Conservation (phyloP, 2,329 filamentous ascomycete species). For the Botrytis cinerea region DNA sequence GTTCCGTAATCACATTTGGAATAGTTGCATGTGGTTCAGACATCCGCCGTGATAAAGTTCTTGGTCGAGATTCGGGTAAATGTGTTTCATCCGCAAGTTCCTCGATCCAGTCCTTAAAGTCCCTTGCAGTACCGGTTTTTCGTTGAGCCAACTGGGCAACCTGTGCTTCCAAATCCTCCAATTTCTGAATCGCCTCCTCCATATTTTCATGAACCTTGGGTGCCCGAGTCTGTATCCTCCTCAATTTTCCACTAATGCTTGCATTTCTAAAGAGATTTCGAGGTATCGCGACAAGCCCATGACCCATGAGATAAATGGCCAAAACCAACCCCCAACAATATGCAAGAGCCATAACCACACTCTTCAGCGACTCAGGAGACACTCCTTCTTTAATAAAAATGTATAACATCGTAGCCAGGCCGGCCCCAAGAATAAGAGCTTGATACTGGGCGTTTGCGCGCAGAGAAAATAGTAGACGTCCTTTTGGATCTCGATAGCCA, state of each 20-base stretch:
- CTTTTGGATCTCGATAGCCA: conserved; percentile 84
- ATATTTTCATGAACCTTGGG: conserved; percentile 84
- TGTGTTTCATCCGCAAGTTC: conserved; percentile 80
- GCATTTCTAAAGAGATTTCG: conserved; percentile 77
- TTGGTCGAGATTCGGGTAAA: conserved; percentile 62
- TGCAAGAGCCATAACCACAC: conserved; percentile 85
- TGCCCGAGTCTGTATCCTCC: conserved; percentile 74
- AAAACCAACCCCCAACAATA: conserved; percentile 92
- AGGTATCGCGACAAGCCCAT: conserved; percentile 90
- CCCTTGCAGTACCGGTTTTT: conserved; percentile 73
- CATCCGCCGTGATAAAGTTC: conserved; percentile 46
- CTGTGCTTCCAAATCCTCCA: conserved; percentile 81
- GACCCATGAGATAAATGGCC: conserved; percentile 96
- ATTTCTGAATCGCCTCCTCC: conserved; percentile 75
- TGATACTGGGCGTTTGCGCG: conserved; percentile 89
- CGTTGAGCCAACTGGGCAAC: conserved; percentile 76
- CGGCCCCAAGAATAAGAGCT: conserved; percentile 71
- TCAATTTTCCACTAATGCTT: conserved; percentile 71
- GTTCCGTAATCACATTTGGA: conserved; percentile 85
- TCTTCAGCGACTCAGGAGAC: conserved; percentile 72
- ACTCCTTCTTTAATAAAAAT: conserved; percentile 78
- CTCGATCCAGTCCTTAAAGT: conserved; percentile 93
- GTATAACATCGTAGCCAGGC: conserved; percentile 74
- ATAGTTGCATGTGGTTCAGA: conserved; percentile 52
- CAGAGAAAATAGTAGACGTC: conserved; percentile 80